Base-by-base conservation (phyloP, 306 rosid genomes). In the Vigna reflexopilosa region DNA sequence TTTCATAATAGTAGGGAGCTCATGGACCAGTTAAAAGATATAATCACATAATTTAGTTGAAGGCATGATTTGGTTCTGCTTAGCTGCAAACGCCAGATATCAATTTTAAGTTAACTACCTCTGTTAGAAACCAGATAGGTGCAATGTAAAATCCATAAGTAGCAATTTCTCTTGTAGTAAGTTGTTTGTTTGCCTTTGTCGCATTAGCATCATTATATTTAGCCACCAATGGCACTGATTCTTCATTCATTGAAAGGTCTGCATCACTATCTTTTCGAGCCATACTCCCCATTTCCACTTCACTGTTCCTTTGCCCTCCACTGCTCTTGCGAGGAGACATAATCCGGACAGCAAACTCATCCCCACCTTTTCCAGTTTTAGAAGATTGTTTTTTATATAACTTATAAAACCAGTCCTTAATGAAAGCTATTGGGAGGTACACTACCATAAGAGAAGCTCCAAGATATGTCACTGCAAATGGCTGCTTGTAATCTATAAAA, bases 361-460 rank as follows among this genome's bases (percentile, higher is more conserved):
- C 83, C 70, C 51, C 22, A 72, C 76, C 78, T 75, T 76, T 87
- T 62, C 88, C 85, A 75, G 90, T 87, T 89, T 83, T 90, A 77
- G 90, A 91, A 86, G 97, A 88, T 68, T 70, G 87, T 62, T 13
- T 81, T 79, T 77, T 85, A 79, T 91, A 82, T 50, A 87, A 83
- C 75, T 72, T 91, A 82, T 79, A 90, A 17, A 96, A 80, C 87
- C 94, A 96, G 84, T 96, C 98, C 96, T 96, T 96, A 75, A 93
- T 69, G 84, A 90, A 91, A 65, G 97, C 93, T 88, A 96, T 58
- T 75, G 99, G 99, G 80, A 96, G 91, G 91, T 93, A 96, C 75
- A 96, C 94, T 86, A 96, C 96, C 98, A 96, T 85, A 82, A 96
- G 98, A 74, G 98, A 96, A 83, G 94, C 99, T 86, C 99, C 99